Evolutionary conservation across 306 rosid genomes (phyloP).

Genomic region (Quercus rubra): DNA sequence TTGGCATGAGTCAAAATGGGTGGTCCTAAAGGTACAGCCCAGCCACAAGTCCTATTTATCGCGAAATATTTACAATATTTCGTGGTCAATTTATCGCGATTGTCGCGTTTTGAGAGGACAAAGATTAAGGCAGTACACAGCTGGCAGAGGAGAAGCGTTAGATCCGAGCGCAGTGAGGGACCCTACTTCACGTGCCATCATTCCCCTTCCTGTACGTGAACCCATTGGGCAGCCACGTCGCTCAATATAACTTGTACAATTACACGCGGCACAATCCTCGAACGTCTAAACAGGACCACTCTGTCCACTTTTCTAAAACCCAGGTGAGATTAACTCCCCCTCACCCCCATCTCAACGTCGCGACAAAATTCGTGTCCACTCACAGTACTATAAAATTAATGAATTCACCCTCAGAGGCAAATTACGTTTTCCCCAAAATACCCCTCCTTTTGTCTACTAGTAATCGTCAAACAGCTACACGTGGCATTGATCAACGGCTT

Average conservation of each 20-base stretch:
- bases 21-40: no score
- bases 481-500: conserved; percentile 18
- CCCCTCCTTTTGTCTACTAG: conserved; percentile 26
- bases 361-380: conserved; percentile 30
- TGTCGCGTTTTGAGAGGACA: conserved; percentile 29
- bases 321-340: conserved; percentile 23
- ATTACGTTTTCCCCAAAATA: conserved; percentile 7
- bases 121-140: conserved; percentile 7
- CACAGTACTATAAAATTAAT: no score
- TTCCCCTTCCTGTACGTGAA: background rate
- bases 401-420: background rate
- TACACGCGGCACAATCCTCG: conserved; percentile 32
- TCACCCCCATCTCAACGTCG: conserved; percentile 15
- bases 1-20: no score
- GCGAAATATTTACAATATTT: background rate
- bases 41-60: background rate
- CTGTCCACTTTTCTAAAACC: conserved; percentile 32
- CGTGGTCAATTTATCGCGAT: background rate
- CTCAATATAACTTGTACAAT: accelerated
- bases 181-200: conserved; percentile 51
- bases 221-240: conserved; percentile 23
- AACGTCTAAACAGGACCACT: conserved; percentile 49
- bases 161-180: conserved; percentile 21
- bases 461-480: background rate
- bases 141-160: conserved; percentile 32